Evolutionary conservation across 768 basidiomycete genomes (phyloP).

Genomic region (Heimioporus sp.): DNA sequence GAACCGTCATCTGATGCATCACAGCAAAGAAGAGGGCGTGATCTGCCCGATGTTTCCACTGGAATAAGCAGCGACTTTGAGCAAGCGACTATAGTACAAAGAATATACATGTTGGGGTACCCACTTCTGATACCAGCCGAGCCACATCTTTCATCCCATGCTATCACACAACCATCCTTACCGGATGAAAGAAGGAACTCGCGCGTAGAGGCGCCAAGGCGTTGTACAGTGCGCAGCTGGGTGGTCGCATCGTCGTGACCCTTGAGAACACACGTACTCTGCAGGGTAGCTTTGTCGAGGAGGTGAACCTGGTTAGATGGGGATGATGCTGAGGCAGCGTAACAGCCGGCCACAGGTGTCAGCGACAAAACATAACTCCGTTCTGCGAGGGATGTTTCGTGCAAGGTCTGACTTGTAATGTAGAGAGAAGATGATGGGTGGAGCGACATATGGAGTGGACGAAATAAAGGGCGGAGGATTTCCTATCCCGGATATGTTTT

Average conservation of each 20-base stretch:
- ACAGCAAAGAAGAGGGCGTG: conserved; percentile 55
- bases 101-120: conserved; percentile 23
- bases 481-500: conserved; percentile 26
- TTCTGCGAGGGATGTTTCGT: conserved; percentile 34
- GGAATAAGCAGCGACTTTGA: conserved; percentile 23
- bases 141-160: conserved; percentile 70
- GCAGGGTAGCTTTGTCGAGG: conserved; percentile 59
- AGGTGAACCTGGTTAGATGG: conserved; percentile 64
- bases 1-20: conserved; percentile 70
- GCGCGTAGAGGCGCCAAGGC: conserved; percentile 40
- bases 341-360: conserved; percentile 47
- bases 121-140: conserved; percentile 57
- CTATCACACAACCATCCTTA: conserved; percentile 65
- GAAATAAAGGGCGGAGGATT: conserved; percentile 12
- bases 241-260: conserved; percentile 63
- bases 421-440: conserved; percentile 21
- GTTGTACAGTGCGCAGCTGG: conserved; percentile 44
- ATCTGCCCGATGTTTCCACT: conserved; percentile 51
- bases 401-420: conserved; percentile 23
- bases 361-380: conserved; percentile 63
- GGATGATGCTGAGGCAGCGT: conserved; percentile 60
- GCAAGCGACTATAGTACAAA: conserved; percentile 35
- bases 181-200: conserved; percentile 62
- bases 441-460: conserved; percentile 22
- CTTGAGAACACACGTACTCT: conserved; percentile 41